Conservation (phyloP, 768 basidiomycete species). For the Calocybe gangraenosa region DNA sequence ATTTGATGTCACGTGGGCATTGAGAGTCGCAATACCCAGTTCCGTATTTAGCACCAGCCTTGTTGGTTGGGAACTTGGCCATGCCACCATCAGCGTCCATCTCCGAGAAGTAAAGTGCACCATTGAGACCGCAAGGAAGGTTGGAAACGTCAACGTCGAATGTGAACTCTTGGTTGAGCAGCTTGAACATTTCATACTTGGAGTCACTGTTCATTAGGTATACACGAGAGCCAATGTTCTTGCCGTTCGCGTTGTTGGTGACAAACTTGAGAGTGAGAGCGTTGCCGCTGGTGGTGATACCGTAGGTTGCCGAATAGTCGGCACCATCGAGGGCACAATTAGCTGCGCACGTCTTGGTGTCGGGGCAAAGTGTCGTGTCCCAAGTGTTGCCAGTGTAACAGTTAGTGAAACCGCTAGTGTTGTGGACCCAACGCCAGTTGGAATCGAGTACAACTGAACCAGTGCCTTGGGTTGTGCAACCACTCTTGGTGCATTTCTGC, state of each 20-base stretch:
- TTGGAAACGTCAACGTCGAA: conserved; percentile 60
- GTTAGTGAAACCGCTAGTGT: conserved; percentile 30
- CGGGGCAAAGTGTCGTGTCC: conserved; percentile 48
- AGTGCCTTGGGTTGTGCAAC: conserved; percentile 33
- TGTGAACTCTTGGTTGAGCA: conserved; percentile 55
- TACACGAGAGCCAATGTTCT: conserved; percentile 38
- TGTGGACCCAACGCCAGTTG: conserved; percentile 57
- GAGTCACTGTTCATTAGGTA: conserved; percentile 48
- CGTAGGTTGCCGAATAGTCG: conserved; percentile 46
- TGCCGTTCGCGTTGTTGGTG: conserved; percentile 27
- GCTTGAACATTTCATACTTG: conserved; percentile 40
- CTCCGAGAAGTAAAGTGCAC: conserved; percentile 24
- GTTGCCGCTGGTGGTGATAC: conserved; percentile 44
- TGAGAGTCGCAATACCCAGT: conserved; percentile 40
- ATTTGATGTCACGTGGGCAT: conserved; percentile 56
- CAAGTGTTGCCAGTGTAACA: conserved; percentile 58
- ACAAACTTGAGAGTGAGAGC: conserved; percentile 48
- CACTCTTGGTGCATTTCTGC: conserved; percentile 40
- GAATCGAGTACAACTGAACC: conserved; percentile 45
- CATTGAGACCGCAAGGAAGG: conserved; percentile 53
- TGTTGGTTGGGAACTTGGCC: conserved; percentile 45
- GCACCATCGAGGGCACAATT: conserved; percentile 43
- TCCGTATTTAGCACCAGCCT: conserved; percentile 46
- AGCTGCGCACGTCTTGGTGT: conserved; percentile 39
- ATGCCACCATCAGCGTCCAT: conserved; percentile 55